Evolutionary conservation across 1,284 basidiomycete genomes (phyloP), one percentile per base, ranked within the genome.

Genomic region (Fistulinella cinereoalba): DNA sequence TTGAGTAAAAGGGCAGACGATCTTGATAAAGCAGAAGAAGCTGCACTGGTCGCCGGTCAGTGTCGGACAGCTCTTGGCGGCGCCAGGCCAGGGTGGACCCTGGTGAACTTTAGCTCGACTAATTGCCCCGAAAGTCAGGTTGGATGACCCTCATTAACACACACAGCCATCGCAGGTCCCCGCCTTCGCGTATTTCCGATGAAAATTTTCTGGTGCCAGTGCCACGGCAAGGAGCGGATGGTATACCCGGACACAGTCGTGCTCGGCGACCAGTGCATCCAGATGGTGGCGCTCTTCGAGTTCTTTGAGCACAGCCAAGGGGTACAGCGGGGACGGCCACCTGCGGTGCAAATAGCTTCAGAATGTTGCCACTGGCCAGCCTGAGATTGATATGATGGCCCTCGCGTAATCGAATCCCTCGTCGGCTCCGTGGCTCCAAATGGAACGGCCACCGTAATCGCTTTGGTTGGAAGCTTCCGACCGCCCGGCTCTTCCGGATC

Each of bases 161-260:
- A 69, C 67, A 69, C 67, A 65, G 63, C 63, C 67, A 54, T 69
- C 61, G 47, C 54, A 65, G 63, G 63, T 65, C 63, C 63, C 63
- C 63, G 63, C 65, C 60, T 45, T 67, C 63, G 63, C 63, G 62
- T 69, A 67, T 67, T 61, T 56, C 63, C 67, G 67, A 47, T 55
- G 64, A 69, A 65, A 69, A 15, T 50, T 64, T 69, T 69, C 53
- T 57, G 33, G 33, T 16, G 33, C 33, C 19, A 21, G 33, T 34
- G 33, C 19, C 19, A 22, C 16, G 18, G 19, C 18, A 16, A 22
- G 33, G 3, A 34, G 33, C 33, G 33, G 18, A 22, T 19, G 18
- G 11, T n/a, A 5, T 22, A 6, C 19, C 18, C 18, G 33, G 18
- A 9, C n/a, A n/a, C n/a, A n/a, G n/a, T n/a, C n/a, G n/a, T n/a